Evolutionary conservation across 352 stramenopile genomes (phyloP), one percentile per base, ranked within the genome.

Genomic region (Pythium folliculosum): DNA sequence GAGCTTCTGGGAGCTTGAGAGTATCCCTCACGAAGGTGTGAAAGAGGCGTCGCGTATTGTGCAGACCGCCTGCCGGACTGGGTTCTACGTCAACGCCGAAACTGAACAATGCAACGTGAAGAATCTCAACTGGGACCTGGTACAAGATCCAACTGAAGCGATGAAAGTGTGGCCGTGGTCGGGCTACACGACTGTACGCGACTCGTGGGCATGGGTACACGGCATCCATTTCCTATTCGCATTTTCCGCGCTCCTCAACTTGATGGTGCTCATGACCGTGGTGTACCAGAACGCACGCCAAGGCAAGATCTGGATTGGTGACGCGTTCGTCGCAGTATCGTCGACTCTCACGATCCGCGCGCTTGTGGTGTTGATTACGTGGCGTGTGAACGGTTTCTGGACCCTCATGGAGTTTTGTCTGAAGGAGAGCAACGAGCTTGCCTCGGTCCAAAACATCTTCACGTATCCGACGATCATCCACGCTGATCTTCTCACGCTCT

Each of bases 151-250:
- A 5, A 17, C 5, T 32, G 27, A 32, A 32, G 27, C 27, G 27
- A 32, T 32, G 27, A 32, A 32, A 32, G 27, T 32, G 19, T 58
- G 50, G 50, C 3, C 14, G 4, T 84, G 74, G 74, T 37, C 67
- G 6, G 72, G 75, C 3, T 50, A 55, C 40, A 51, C 71, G 0
- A 59, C 72, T 0, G 37, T 84, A 1, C 72, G 64, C 0, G 73
- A 84, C 44, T 77, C 75, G 14, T 89, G 81, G 78, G 73, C 71
- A 0, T 89, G 78, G 81, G 69, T 77, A 13, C 81, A 86, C 35
- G 65, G 66, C 0, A 65, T 89, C 30, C 77, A 89, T 43, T 21
- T 79, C 3, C 14, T 79, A 9, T 84, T 89, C 40, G 78, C 69
- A 5, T 2, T 53, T 6, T 23, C 47, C 5, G 44, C 50, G 17